A percentile compares a stretch with the other conserved stretches of the same genome.
phyloP scores from a whole-genome alignment of 768 basidiomycete genomes.

The Xerocomus spinulosus region DNA sequence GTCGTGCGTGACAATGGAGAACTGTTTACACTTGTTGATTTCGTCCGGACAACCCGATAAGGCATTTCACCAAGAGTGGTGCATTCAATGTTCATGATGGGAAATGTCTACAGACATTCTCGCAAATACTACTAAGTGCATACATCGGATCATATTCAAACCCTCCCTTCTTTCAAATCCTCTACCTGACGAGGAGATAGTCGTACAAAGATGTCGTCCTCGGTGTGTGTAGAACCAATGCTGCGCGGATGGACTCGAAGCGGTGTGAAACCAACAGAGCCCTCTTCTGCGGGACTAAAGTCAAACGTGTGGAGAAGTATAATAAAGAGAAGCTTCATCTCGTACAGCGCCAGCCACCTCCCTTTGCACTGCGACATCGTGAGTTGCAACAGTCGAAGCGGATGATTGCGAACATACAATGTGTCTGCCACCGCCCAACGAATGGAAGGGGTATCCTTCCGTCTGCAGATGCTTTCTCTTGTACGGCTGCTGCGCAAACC shows the following conservation, averaged over 20 bases:
- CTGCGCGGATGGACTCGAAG: conserved; percentile 12
- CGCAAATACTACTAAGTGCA: too few species aligned
- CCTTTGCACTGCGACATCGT: conserved; percentile 18
- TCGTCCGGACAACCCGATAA: too few species aligned
- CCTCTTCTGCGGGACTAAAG: not conserved
- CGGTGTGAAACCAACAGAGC: conserved; percentile 1
- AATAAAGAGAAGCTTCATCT: conserved; percentile 16
- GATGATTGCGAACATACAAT: conserved; percentile 5
- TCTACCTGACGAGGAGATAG: conserved; percentile 4
- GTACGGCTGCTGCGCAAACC: conserved; percentile 17
- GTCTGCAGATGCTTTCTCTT: conserved; percentile 13
- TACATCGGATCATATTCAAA: too few species aligned
- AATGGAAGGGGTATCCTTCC: conserved; percentile 7
- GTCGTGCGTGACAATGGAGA: conserved; percentile 5
- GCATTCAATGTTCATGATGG: too few species aligned
- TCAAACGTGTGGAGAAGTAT: conserved; percentile 18
- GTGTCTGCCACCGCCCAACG: conserved; percentile 18
- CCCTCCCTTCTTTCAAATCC: not conserved
- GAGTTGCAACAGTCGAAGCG: not conserved
- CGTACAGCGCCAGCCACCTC: conserved; percentile 22
- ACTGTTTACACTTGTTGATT: conserved; percentile 15
- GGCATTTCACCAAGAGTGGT: too few species aligned
- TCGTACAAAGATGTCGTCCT: conserved; percentile 13
- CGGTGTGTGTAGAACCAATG: conserved; percentile 14
- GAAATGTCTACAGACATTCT: too few species aligned